Conservation (phyloP, 225 moss, liverwort and hornwort species). For the Asterella californica region DNA sequence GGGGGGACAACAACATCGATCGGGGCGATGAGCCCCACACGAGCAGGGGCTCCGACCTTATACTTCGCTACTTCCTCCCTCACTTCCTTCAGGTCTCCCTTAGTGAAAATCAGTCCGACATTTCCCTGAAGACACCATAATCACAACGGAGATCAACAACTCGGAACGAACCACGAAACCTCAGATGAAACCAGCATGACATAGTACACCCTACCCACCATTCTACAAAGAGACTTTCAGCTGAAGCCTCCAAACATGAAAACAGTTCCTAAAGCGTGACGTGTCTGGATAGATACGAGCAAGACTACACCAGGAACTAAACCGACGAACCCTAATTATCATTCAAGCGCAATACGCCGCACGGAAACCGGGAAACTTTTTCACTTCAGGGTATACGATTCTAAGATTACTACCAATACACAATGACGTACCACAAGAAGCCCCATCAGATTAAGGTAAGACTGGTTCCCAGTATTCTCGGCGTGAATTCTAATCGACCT, state of each 20-base stretch:
- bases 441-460: slow-evolving; percentile 55
- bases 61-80: slow-evolving; percentile 84
- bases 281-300: no score
- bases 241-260: no score
- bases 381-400: neutral
- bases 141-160: neutral
- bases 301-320: no score
- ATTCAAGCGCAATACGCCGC: neutral
- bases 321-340: neutral
- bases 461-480: slow-evolving; percentile 68
- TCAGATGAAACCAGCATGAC: neutral
- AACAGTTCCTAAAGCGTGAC: no score
- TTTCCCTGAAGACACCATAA: slow-evolving; percentile 55
- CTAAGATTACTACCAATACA: no score
- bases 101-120: slow-evolving; percentile 92
- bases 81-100: slow-evolving; percentile 92
- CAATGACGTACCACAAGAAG: slow-evolving; percentile 65
- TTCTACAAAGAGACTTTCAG: neutral
- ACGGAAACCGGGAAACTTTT: no score
- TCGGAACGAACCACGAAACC: neutral
- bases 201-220: neutral
- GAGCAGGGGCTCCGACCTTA: slow-evolving; percentile 93
- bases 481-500: slow-evolving; percentile 71
- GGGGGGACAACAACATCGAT: slow-evolving; percentile 94
- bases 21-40: slow-evolving; percentile 86